Evolutionary conservation across 1,284 basidiomycete genomes (phyloP), one percentile per base, ranked within the genome.

Genomic region (Moesziomyces parantarcticus): DNA sequence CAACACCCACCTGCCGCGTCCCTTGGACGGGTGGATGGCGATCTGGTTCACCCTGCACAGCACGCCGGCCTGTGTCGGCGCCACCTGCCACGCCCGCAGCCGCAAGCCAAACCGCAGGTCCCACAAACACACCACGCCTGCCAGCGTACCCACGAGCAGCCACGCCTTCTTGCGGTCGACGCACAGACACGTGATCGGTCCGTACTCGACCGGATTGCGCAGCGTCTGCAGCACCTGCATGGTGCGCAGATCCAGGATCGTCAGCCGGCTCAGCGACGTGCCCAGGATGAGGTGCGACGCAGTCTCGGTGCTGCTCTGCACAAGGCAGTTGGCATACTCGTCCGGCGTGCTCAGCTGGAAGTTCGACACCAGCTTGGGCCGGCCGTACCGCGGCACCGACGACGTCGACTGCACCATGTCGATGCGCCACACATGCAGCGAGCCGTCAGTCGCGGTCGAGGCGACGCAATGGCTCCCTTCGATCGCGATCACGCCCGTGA

Each of bases 101-200:
- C 92, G 85, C n/a, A 98, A 86, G 0, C 93, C 93, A 75, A 98
- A 98, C 3, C 96, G 90, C 51, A 94, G 88, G 85, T 99, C 96
- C 94, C 95, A 98, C 1, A 98, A 87, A 3, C 90, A 90, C 8
- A 98, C 85, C 10, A 90, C 88, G 5, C 96, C 96, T 1, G 88
- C 89, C 3, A 91, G 89, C 0, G 95, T 96, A 2, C 93, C 95
- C 29, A 92, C 89, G 7, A 96, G 87, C 36, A 94, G 86, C 96
- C 96, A 98, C 5, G 91, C 88, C 25, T 89, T 88, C 25, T 89
- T 88, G 11, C 50, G 34, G 79, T 95, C 93, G 36, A 93, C 84
- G 74, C 92, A 96, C 52, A 97, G 84, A 49, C 90, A 89, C 0
- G 93, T 92, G 53, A 97, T 92, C 0, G 93, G 89, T 0, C 96